A percentile compares a stretch with the other conserved stretches of the same genome.
These are phyloP conservation scores for Cutaneotrichosporon mucoides DNA, from an alignment of 1,284 basidiomycete species.

Conservation along the genomic window DNA sequence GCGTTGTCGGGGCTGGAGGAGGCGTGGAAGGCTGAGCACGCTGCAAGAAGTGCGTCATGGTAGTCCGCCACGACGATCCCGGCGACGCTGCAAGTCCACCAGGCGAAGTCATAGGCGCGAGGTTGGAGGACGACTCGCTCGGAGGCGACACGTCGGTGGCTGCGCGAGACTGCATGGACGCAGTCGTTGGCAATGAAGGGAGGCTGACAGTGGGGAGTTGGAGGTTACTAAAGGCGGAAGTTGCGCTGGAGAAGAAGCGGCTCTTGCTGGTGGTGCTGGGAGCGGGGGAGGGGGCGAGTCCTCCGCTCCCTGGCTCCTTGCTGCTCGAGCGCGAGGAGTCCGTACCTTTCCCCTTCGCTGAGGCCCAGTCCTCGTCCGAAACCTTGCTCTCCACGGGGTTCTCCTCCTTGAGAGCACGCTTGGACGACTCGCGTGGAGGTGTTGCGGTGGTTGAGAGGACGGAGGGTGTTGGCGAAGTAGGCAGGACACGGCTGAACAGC, in stretches of 20 bases:
- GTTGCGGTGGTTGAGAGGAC: not conserved
- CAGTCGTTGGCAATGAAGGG: not conserved
- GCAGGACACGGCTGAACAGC: conserved; percentile 12
- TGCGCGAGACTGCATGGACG: not conserved
- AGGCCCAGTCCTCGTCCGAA: not conserved
- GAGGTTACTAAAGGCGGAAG: conserved; percentile 11
- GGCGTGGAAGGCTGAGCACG: conserved; percentile 14
- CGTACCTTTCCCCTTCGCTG: not conserved
- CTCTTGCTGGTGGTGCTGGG: not conserved
- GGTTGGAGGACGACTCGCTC: not conserved
- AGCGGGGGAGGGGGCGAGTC: not conserved
- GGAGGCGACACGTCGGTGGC: not conserved
- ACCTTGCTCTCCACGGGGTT: not conserved
- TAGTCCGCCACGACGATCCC: conserved; percentile 27
- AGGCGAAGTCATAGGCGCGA: not conserved
- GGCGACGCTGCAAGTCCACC: not conserved
- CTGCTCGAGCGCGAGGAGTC: not conserved
- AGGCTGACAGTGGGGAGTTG: conserved; percentile 8
- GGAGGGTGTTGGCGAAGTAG: not conserved
- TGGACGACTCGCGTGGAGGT: conserved; percentile 1
- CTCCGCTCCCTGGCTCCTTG: not conserved
- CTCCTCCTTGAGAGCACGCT: not conserved
- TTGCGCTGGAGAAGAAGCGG: conserved; percentile 14
- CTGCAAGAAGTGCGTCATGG: conserved; percentile 32
- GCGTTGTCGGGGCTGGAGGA: conserved; percentile 9